Percentiles rank a stretch among this genome's conserved stretches.
phyloP scores from a whole-genome alignment of 2,329 filamentous ascomycete genomes.

The Pseudogymnoascus destructans region DNA sequence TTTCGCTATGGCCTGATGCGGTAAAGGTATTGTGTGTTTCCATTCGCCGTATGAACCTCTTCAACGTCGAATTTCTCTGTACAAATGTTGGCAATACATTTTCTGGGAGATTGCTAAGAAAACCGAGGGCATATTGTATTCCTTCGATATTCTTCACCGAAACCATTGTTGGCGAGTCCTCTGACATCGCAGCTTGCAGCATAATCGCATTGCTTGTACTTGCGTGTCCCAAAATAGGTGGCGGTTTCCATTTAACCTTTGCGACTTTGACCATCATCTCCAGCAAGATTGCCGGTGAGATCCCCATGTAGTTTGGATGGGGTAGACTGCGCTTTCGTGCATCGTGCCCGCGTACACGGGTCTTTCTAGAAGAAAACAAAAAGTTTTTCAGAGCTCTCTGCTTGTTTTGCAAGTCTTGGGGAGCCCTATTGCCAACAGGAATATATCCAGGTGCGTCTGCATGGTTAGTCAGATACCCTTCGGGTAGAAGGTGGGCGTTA shows the following conservation, averaged over 20 bases:
- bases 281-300: not conserved
- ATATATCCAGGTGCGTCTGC: not conserved
- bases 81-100: not conserved
- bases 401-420: not conserved
- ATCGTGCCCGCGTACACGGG: too few species aligned
- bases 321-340: not conserved
- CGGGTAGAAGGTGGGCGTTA: not conserved
- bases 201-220: not conserved
- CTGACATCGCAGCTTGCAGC: not conserved
- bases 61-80: not conserved
- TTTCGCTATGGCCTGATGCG: too few species aligned
- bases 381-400: not conserved
- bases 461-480: not conserved
- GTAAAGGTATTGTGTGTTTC: not conserved
- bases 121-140: not conserved
- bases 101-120: not conserved
- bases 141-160: constrained; percentile 4
- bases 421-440: not conserved
- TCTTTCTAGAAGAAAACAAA: not conserved
- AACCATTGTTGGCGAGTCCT: not conserved
- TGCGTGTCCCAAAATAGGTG: not conserved
- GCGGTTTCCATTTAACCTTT: not conserved
- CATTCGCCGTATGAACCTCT: not conserved
- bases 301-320: not conserved
- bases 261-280: not conserved